Conservation (phyloP, 805 yeast species). For the Cephaloascus fragrans region DNA sequence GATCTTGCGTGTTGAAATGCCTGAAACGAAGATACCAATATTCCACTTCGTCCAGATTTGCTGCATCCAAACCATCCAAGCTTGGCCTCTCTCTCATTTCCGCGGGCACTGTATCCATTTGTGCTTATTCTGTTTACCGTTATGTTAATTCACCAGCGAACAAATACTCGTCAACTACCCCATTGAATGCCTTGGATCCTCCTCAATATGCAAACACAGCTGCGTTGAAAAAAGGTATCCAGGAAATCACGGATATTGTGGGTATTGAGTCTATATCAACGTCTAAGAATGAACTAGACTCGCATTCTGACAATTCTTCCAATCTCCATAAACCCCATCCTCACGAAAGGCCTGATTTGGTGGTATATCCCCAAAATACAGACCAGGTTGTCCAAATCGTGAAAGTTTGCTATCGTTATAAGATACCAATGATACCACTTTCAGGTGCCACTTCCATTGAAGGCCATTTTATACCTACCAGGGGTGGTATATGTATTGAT, state of each 20-base stretch:
- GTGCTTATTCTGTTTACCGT: no score
- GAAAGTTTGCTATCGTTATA: slow-evolving; percentile 18
- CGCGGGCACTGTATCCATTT: no score
- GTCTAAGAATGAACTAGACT: neutral
- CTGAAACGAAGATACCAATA: no score
- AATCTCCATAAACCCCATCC: neutral
- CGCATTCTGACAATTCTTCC: neutral
- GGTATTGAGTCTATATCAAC: slow-evolving; percentile 17
- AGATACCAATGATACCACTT: slow-evolving; percentile 23
- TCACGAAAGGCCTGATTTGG: slow-evolving; percentile 20
- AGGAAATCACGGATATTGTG: slow-evolving; percentile 16
- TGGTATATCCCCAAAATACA: slow-evolving; percentile 24
- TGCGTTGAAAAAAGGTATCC: slow-evolving; percentile 16
- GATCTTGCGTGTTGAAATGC: no score
- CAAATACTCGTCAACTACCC: slow-evolving; percentile 20
- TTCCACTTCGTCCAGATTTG: no score
- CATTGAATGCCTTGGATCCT: slow-evolving; percentile 13
- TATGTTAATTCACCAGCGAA: no score
- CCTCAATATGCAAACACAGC: slow-evolving; percentile 21
- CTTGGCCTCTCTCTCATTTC: no score
- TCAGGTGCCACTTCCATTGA: slow-evolving; percentile 24
- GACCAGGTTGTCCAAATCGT: slow-evolving; percentile 21
- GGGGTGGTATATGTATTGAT: slow-evolving; percentile 22
- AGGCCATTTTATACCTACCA: slow-evolving; percentile 23
- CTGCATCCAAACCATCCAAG: no score